phyloP scores from a whole-genome alignment of 352 stramenopile genomes.

The Globisporangium paddicum region DNA sequence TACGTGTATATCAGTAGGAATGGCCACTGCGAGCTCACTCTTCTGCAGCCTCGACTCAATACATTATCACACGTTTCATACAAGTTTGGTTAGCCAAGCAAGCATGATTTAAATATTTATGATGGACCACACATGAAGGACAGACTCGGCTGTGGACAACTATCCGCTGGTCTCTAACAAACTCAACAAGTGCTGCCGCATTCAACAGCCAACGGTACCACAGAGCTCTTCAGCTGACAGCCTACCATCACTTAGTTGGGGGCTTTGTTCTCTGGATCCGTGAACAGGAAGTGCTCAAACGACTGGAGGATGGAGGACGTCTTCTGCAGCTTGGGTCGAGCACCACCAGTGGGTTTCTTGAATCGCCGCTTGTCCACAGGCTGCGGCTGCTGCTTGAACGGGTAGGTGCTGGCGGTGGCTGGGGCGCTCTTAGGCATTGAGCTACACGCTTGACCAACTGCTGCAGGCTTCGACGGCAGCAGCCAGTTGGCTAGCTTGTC shows the following conservation, averaged over 20 bases:
- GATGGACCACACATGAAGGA: neutral
- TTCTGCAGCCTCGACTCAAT: neutral
- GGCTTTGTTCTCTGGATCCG: slow-evolving; percentile 32
- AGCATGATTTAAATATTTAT: slow-evolving; percentile 9
- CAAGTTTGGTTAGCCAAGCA: neutral
- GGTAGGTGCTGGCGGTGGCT: slow-evolving; percentile 17
- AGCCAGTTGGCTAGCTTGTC: slow-evolving; percentile 57
- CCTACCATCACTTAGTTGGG: slow-evolving; percentile 11
- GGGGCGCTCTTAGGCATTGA: neutral
- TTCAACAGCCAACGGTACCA: neutral
- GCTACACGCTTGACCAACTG: neutral
- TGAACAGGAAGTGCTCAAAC: slow-evolving; percentile 60
- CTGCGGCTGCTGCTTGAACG: slow-evolving; percentile 23
- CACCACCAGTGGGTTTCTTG: slow-evolving; percentile 2
- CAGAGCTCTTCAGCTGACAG: neutral
- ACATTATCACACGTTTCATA: neutral
- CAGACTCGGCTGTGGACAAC: neutral
- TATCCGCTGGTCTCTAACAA: neutral
- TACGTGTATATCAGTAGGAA: neutral
- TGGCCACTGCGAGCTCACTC: neutral
- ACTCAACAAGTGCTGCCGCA: neutral
- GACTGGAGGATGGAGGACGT: slow-evolving; percentile 28
- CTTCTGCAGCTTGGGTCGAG: slow-evolving; percentile 15
- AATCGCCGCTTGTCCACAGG: neutral
- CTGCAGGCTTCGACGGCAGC: slow-evolving; percentile 21